Evolutionary conservation across 805 yeast species (phyloP), one percentile per base, ranked within the genome.

Genomic region (Jamesozyma lodderae): DNA sequence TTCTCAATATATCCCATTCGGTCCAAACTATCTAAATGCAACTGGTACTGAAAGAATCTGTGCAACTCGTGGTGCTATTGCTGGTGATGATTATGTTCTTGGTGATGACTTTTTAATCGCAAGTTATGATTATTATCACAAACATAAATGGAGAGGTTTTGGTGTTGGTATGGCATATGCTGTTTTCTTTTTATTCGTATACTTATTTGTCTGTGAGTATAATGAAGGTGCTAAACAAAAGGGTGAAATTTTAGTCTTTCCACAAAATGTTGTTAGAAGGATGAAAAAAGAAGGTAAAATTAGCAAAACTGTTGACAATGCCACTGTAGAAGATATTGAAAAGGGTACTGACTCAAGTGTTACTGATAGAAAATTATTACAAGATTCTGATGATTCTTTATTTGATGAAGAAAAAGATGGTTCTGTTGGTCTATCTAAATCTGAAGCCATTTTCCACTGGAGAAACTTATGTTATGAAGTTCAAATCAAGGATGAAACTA

Each of bases 401-500:
- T 16, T 15, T 2, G 29, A 29, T 13, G 25, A 33, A n/a, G 29
- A 36, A 16, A 35, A 31, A 16, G 26, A 30, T 13, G 33, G 15
- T 17, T 14, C 26, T 20, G 24, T 59, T 15, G 51, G 60, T 31
- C 48, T 61, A 26, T 53, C 53, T 23, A 50, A 47, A 39, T 56
- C 57, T 36, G 61, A 60, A 16, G 77, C 75, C 37, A 74, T 79
- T 29, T 81, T 81, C 70, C 84, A 78, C 53, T 82, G 94, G 94
- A 73, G 75, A 59, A 72, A 82, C 53, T 76, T 82, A 31, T 73
- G 79, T 52, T 82, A 81, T 55, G 81, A 77, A 45, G 77, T 82
- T 41, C 69, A 74, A 51, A 76, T 78, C 47, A 76, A 79, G 52
- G 59, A 60, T 28, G 83, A 73, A 44, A 67, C 74, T 21, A 68